Percentiles rank a stretch among this genome's conserved stretches.
These are phyloP conservation scores for Astrothelium subdiscretum DNA, from an alignment of 495 filamentous ascomycete genomes.

Conservation along the genomic window DNA sequence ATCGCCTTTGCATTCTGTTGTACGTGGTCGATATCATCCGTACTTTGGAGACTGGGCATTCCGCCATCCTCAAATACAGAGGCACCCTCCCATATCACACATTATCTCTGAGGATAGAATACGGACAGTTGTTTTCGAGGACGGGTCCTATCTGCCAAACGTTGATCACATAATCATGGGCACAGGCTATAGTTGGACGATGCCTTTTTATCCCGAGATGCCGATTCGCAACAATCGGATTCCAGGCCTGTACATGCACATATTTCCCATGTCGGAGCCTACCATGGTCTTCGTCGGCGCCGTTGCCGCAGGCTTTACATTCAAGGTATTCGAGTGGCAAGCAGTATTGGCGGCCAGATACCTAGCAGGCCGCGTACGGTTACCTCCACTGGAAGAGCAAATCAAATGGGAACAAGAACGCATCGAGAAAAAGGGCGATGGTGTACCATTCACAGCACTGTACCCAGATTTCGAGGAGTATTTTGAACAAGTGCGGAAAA, in stretches of 20 bases:
- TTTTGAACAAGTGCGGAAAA: constrained; percentile 37
- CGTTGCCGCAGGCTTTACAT: constrained; percentile 23
- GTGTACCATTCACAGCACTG: constrained; percentile 36
- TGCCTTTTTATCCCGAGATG: constrained; percentile 43
- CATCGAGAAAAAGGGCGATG: constrained; percentile 39
- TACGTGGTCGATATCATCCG: constrained; percentile 33
- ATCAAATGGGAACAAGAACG: constrained; percentile 41
- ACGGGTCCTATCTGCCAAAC: constrained; percentile 35
- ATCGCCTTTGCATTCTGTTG: constrained; percentile 26
- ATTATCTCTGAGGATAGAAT: constrained; percentile 23
- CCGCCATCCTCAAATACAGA: constrained; percentile 36
- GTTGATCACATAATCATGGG: constrained; percentile 49
- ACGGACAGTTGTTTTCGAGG: constrained; percentile 36
- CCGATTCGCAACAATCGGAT: constrained; percentile 41
- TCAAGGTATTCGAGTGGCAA: constrained; percentile 30
- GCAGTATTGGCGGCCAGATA: background rate
- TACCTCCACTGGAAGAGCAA: constrained; percentile 35
- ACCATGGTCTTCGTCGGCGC: constrained; percentile 23
- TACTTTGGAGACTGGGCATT: constrained; percentile 43
- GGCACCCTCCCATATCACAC: constrained; percentile 35
- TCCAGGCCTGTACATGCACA: constrained; percentile 44
- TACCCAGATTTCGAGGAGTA: constrained; percentile 45
- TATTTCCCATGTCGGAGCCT: constrained; percentile 39
- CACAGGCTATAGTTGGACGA: constrained; percentile 44
- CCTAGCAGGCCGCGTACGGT: constrained; percentile 18